Percentiles rank a stretch among this genome's conserved stretches.
phyloP scores from a whole-genome alignment of 371 early-diverging fungal genomes.

The Mortierella sp. region DNA sequence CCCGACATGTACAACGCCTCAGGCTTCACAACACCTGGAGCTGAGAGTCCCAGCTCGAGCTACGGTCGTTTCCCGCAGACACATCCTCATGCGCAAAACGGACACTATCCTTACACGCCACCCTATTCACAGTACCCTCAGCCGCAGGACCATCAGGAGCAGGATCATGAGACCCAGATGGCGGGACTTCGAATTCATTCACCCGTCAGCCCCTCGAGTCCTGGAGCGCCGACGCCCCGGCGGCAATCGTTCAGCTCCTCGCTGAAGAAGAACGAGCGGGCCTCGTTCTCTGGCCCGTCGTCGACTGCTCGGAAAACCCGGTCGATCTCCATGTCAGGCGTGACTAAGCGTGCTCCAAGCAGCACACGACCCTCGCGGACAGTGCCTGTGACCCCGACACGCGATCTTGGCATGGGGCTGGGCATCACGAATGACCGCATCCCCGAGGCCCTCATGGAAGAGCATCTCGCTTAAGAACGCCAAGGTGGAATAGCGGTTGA shows the following conservation, averaged over 20 bases:
- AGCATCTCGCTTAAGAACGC: slow-evolving; percentile 10
- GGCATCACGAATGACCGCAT: slow-evolving; percentile 37
- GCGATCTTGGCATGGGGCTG: slow-evolving; percentile 18
- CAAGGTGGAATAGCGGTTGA: background rate
- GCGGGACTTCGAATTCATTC: slow-evolving; percentile 52
- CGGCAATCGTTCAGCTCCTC: slow-evolving; percentile 48
- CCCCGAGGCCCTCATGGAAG: slow-evolving; percentile 33
- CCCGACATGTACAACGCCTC: slow-evolving; percentile 51
- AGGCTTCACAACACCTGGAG: slow-evolving; percentile 20
- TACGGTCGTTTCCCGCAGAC: slow-evolving; percentile 26
- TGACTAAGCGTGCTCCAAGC: slow-evolving; percentile 36
- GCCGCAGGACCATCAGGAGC: slow-evolving; percentile 31
- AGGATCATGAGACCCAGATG: slow-evolving; percentile 49
- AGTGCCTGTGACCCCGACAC: slow-evolving; percentile 26
- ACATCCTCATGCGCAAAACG: slow-evolving; percentile 17
- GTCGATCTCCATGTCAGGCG: slow-evolving; percentile 44
- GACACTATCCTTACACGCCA: slow-evolving; percentile 17
- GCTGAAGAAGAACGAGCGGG: slow-evolving; percentile 33
- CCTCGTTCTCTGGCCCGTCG: slow-evolving; percentile 15
- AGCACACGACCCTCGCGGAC: slow-evolving; percentile 30
- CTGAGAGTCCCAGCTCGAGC: slow-evolving; percentile 15
- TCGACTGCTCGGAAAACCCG: slow-evolving; percentile 41
- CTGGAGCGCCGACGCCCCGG: slow-evolving; percentile 21
- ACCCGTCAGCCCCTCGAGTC: slow-evolving; percentile 27
- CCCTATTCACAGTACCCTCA: slow-evolving; percentile 12